These are phyloP conservation scores for Cystobasidium tubakii DNA, from an alignment of 768 basidiomycete species.

Conservation along the genomic window DNA sequence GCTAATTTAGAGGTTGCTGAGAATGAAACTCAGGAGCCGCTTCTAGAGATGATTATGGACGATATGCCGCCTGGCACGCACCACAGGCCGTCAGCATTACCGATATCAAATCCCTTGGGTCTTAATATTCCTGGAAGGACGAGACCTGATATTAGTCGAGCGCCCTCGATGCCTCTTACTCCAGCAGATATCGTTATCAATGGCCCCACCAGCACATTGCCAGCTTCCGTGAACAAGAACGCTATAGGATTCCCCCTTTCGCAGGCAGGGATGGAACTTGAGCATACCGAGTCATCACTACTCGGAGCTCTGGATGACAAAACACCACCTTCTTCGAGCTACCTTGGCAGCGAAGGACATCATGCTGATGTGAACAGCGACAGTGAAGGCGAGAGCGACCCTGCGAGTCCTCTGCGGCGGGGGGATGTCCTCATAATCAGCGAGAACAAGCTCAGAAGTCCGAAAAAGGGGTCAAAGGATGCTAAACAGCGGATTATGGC, in stretches of 20 bases:
- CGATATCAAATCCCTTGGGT: not conserved
- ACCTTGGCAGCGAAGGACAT: too few species aligned
- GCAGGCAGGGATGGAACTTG: too few species aligned
- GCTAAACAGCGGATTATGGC: not conserved
- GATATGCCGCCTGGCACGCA: not conserved
- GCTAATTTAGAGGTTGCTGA: not conserved
- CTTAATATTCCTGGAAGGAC: not conserved
- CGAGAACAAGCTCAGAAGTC: not conserved
- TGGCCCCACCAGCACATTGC: not conserved
- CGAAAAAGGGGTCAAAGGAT: not conserved
- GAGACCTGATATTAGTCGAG: not conserved
- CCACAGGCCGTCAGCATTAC: too few species aligned
- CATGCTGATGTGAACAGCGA: not conserved
- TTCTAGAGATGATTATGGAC: not conserved
- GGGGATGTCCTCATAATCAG: not conserved
- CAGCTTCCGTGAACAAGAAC: not conserved
- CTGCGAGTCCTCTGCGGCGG: not conserved
- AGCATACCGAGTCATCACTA: too few species aligned
- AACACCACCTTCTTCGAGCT: too few species aligned
- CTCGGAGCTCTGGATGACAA: too few species aligned
- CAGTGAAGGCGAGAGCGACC: not conserved
- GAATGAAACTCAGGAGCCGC: not conserved
- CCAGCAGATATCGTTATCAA: not conserved
- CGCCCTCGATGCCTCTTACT: not conserved
- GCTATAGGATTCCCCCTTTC: too few species aligned